phyloP scores from a whole-genome alignment of 164 flowering plant genomes.

The grape (Vitis vinifera) region DNA sequence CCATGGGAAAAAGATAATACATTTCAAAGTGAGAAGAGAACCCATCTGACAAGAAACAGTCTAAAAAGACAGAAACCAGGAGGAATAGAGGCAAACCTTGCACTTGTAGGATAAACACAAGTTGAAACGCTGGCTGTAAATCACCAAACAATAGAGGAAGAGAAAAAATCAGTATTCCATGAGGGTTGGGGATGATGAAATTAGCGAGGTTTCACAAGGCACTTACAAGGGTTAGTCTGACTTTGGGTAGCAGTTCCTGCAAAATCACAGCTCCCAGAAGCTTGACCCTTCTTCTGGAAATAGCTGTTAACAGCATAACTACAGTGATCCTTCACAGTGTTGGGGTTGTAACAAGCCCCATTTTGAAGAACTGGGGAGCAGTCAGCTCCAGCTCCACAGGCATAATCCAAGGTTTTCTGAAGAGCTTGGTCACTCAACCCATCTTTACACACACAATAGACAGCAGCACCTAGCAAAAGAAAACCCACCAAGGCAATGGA shows the following conservation, averaged over 20 bases:
- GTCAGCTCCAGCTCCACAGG: slow-evolving; percentile 89
- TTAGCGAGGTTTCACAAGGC: no score
- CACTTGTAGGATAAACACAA: slow-evolving; percentile 41
- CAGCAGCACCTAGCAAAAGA: slow-evolving; percentile 37
- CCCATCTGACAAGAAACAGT: background rate
- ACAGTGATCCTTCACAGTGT: slow-evolving; percentile 73
- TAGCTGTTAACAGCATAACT: slow-evolving; percentile 81
- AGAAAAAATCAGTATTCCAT: background rate
- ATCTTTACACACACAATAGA: slow-evolving; percentile 55
- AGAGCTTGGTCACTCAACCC: slow-evolving; percentile 41
- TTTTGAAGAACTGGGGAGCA: slow-evolving; percentile 53
- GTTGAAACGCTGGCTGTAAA: slow-evolving; percentile 30
- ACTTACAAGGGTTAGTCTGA: slow-evolving; percentile 45
- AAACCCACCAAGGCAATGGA: no score
- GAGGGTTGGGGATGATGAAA: background rate
- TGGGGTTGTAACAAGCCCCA: slow-evolving; percentile 71
- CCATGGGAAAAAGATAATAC: background rate
- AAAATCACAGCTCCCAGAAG: slow-evolving; percentile 60
- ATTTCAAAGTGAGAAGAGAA: background rate
- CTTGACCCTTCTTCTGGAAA: slow-evolving; percentile 59
- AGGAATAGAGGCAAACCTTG: slow-evolving; percentile 30
- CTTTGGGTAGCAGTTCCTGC: slow-evolving; percentile 41
- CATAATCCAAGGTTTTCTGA: slow-evolving; percentile 75
- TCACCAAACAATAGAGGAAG: background rate
- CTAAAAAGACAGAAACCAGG: background rate